Percentiles rank a stretch among this genome's conserved stretches.
These are phyloP conservation scores for Sugiyamaella marilandica DNA, from an alignment of 805 yeast species.

Conservation along the genomic window DNA sequence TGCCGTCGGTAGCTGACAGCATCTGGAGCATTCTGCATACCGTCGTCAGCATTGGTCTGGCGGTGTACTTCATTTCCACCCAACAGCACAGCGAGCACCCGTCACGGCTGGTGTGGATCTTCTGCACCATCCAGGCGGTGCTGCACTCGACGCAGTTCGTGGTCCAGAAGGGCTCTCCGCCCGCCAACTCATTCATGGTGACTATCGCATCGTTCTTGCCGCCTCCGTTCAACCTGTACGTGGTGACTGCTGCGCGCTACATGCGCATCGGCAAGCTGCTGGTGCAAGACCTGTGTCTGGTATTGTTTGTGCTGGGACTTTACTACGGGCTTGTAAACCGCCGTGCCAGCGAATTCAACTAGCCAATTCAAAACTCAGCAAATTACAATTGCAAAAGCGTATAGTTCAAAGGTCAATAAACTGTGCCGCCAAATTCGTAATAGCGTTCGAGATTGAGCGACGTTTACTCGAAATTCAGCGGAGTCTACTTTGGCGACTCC, in stretches of 20 bases:
- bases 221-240: conserved; percentile 22
- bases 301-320: conserved; percentile 27
- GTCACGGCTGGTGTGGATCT: conserved; percentile 16
- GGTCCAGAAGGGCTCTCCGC: conserved; percentile 24
- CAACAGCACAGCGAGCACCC: neutral
- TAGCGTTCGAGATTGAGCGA: too few relatives aligned
- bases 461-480: too few relatives aligned
- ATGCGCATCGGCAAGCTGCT: conserved; percentile 15
- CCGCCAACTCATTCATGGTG: conserved; percentile 22
- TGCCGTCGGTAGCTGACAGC: neutral
- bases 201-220: conserved; percentile 30
- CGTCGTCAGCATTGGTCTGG: conserved; percentile 19
- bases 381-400: too few relatives aligned
- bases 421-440: too few relatives aligned
- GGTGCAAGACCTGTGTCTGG: conserved; percentile 25
- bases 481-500: too few relatives aligned
- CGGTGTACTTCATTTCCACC: conserved; percentile 20
- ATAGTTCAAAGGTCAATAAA: too few relatives aligned
- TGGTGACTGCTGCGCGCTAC: conserved; percentile 20
- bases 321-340: conserved; percentile 10
- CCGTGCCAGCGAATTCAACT: too few relatives aligned
- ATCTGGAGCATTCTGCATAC: conserved; percentile 25
- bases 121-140: conserved; percentile 23
- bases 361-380: too few relatives aligned
- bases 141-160: conserved; percentile 24